These are phyloP conservation scores for Epichloe festucae DNA, from an alignment of 2,329 filamentous ascomycete genomes.

Conservation along the genomic window DNA sequence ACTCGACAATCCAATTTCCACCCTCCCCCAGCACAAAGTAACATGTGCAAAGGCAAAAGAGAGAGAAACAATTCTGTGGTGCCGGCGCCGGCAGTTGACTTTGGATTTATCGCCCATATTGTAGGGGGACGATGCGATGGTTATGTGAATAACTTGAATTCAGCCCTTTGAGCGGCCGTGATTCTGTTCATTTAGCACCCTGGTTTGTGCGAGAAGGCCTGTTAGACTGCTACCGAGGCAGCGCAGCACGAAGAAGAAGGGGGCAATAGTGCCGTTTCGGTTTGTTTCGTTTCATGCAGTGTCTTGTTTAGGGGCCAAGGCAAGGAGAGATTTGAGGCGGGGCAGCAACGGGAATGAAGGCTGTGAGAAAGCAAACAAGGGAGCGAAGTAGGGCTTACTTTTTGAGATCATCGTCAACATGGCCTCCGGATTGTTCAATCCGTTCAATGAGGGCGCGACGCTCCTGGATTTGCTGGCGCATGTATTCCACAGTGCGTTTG, in stretches of 20 bases:
- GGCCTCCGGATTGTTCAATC: constrained; percentile 45
- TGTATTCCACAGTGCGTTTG: constrained; percentile 53
- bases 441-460: constrained; percentile 43
- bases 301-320: not conserved
- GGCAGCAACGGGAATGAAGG: not conserved
- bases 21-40: too few species aligned
- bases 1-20: too few species aligned
- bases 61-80: not conserved
- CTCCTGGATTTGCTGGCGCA: constrained; percentile 45
- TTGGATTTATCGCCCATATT: not conserved
- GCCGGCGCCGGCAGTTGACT: not conserved
- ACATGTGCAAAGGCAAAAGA: not conserved
- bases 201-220: not conserved
- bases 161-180: constrained; percentile 3
- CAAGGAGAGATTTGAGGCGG: not conserved
- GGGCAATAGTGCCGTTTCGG: not conserved
- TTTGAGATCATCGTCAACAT: constrained; percentile 35
- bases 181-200: constrained; percentile 7
- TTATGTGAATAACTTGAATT: not conserved
- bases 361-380: not conserved
- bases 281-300: not conserved
- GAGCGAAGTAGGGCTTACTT: constrained; percentile 19
- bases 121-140: not conserved
- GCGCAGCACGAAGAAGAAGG: not conserved
- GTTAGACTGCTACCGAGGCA: constrained; percentile 1